Conservation (phyloP, 441 rosid species). For the Isatis lusitanica region DNA sequence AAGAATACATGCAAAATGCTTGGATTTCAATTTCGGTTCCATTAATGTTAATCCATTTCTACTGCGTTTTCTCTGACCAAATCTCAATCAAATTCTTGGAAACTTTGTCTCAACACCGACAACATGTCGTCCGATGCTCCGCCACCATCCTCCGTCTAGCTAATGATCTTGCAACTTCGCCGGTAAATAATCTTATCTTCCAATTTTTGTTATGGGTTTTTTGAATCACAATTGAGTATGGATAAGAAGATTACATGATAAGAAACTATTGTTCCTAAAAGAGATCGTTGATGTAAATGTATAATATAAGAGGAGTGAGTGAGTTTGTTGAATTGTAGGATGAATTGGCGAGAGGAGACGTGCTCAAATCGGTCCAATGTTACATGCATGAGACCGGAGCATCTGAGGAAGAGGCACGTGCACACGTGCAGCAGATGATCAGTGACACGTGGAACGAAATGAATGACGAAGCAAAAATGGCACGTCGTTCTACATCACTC, state of each 20-base stretch:
- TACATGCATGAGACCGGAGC: constrained; percentile 37
- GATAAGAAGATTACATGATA: no score
- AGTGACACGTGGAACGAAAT: constrained; percentile 34
- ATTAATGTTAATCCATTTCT: constrained; percentile 11
- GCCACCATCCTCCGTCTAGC: constrained; percentile 28
- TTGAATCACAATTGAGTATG: background rate
- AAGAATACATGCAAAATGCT: constrained; percentile 40
- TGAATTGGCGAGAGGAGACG: constrained; percentile 41
- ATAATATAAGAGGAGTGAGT: background rate
- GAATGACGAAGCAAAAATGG: constrained; percentile 16
- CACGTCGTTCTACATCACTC: constrained; percentile 1
- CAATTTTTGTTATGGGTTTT: background rate
- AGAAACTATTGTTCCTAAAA: background rate
- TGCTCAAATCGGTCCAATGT: constrained; percentile 38
- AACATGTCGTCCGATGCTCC: constrained; percentile 8
- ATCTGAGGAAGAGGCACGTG: constrained; percentile 29
- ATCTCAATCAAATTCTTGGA: background rate
- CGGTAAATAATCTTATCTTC: constrained; percentile 10
- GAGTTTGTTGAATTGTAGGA: background rate
- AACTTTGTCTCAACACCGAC: background rate
- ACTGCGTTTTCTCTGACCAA: background rate
- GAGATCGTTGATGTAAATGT: background rate
- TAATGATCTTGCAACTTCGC: constrained; percentile 43
- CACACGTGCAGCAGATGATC: constrained; percentile 21
- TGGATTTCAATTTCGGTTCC: constrained; percentile 31